Evolutionary conservation across 352 stramenopile species (phyloP), one percentile per base, ranked within the genome.

Genomic region (Thraustochytrium striatum): DNA sequence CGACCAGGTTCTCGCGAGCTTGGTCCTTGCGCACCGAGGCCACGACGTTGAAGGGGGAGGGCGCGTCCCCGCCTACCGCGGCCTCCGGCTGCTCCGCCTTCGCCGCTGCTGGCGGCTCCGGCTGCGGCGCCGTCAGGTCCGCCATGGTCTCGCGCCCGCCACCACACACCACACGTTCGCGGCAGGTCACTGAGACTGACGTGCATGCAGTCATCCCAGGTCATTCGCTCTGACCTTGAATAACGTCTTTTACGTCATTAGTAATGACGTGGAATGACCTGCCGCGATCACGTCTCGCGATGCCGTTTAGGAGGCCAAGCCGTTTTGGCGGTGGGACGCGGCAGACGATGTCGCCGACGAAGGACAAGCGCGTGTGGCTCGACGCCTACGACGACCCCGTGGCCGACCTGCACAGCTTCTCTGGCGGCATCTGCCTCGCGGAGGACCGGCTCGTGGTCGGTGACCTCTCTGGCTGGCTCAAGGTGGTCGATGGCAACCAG

Each of bases 391-490:
- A 35, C 30, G 65, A 75, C 11, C 65, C 65, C 7, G 43, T 75
- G 16, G 65, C 52, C 11, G 52, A 72, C 21, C 52, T 75, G 44
- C 65, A 75, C 39, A 43, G 41, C 9, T 75, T 75, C 52, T 62
- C 65, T 25, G 52, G 65, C 3, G 50, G 41, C 44, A 61, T 75
- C 1, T 75, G 65, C 36, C 50, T 75, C 5, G 65, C 44, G 43
- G 30, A 75, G 25, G 65, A 75, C 65, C 58, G 44, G 30, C 65
- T 75, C 2, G 30, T 75, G 39, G 65, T 75, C 5, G 65, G 65
- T 2, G 65, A 75, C 30, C 32, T 75, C 8, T 44, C 44, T 28
- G 65, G 65, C 21, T 21, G 30, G 32, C 52, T 75, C 32, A 75
- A 75, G 65, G 52, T 75, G 21, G 65, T 62, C 30, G 41, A 61